Percentiles rank a stretch among this genome's conserved stretches.
Conservation (phyloP, 192 early-diverging fungal species). For the Phycomyces nitens region DNA sequence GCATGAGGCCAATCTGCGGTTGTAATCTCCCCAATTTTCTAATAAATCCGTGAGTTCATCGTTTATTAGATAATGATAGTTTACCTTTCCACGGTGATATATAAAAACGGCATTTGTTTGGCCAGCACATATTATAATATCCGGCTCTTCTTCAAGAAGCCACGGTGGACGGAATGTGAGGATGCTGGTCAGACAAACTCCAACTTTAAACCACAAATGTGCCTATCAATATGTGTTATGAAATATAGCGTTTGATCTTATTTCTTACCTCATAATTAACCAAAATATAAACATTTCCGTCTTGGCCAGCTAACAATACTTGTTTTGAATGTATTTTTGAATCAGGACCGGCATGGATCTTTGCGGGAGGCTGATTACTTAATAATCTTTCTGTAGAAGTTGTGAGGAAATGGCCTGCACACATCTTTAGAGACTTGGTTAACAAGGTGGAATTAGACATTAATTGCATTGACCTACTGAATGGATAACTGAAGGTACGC, state of each 20-base stretch:
- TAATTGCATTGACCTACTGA: constrained; percentile 23
- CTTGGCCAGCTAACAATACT: constrained; percentile 29
- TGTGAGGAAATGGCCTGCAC: constrained; percentile 26
- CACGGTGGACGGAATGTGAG: constrained; percentile 24
- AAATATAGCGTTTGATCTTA: neutral
- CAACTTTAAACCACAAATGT: constrained; percentile 24
- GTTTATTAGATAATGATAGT: too few relatives aligned
- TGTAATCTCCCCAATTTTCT: constrained; percentile 23
- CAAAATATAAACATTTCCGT: constrained; percentile 33
- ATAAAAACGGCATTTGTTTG: constrained; percentile 29
- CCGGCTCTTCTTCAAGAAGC: constrained; percentile 18
- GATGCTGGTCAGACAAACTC: constrained; percentile 18
- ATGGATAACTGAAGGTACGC: constrained; percentile 19
- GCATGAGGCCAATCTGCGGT: constrained; percentile 34
- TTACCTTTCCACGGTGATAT: constrained; percentile 33
- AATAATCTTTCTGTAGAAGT: neutral
- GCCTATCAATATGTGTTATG: neutral
- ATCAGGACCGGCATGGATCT: constrained; percentile 4
- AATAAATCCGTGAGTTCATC: too few relatives aligned
- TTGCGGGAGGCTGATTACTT: neutral
- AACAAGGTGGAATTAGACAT: too few relatives aligned
- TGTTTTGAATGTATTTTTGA: constrained; percentile 7
- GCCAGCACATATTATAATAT: constrained; percentile 35
- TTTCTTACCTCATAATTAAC: constrained; percentile 27
- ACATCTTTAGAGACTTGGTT: constrained; percentile 17